Percentiles rank a stretch among this genome's conserved stretches.
Conservation (phyloP, 768 basidiomycete species). For the Suillus placidus region DNA sequence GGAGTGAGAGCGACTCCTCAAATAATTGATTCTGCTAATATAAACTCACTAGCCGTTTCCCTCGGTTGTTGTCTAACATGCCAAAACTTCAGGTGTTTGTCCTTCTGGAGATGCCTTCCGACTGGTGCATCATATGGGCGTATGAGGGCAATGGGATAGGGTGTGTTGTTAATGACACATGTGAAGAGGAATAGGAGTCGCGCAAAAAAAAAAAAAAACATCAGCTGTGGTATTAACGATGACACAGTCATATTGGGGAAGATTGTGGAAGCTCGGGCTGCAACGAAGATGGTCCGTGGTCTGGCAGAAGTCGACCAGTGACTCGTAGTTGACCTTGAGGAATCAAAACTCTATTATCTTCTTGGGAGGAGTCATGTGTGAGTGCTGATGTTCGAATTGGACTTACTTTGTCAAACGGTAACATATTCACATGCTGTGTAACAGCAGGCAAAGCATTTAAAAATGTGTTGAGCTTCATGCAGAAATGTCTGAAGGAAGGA, state of each 20-base stretch:
- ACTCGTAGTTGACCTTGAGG: conserved; percentile 32
- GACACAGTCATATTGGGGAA: conserved; percentile 31
- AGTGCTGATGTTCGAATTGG: not conserved
- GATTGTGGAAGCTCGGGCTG: conserved; percentile 32
- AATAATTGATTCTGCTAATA: no score
- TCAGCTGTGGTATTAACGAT: no score
- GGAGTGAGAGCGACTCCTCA: no score
- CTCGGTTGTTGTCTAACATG: no score
- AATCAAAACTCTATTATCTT: conserved; percentile 32
- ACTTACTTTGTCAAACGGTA: not conserved
- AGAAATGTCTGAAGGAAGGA: not conserved
- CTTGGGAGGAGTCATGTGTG: not conserved
- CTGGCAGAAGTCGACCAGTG: conserved; percentile 30
- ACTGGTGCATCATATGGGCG: no score
- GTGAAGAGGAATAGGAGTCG: no score
- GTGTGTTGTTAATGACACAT: no score
- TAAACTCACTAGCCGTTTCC: no score
- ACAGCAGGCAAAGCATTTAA: not conserved
- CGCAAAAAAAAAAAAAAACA: no score
- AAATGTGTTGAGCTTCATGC: not conserved
- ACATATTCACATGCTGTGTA: not conserved
- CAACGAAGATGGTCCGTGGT: conserved; percentile 32
- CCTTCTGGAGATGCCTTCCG: no score
- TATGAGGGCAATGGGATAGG: no score
- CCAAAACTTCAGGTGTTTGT: no score